Percentiles rank a stretch among this genome's conserved stretches.
These are phyloP conservation scores for Diaporthe citriasiana DNA, from an alignment of 2,329 filamentous ascomycete species.

Conservation along the genomic window DNA sequence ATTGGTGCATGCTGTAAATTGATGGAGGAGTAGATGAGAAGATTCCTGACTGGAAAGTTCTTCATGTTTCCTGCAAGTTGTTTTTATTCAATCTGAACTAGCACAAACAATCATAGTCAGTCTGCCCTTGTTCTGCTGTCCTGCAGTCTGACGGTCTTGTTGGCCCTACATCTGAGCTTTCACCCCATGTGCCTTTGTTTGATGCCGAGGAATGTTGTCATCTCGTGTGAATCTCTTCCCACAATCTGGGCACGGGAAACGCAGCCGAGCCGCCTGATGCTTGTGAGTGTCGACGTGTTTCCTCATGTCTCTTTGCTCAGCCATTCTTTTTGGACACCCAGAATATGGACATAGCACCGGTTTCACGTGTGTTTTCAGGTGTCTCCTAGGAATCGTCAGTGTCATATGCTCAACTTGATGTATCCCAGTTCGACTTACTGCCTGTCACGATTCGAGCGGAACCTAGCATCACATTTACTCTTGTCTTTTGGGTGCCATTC, in stretches of 20 bases:
- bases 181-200: neutral
- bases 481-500: neutral
- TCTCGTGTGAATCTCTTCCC: neutral
- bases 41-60: neutral
- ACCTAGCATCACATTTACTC: accelerated
- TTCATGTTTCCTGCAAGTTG: neutral
- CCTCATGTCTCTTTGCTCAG: slow-evolving; percentile 3
- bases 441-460: neutral
- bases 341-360: slow-evolving; percentile 4
- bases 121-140: neutral
- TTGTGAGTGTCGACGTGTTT: neutral
- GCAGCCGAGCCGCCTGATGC: neutral
- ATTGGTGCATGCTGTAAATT: neutral
- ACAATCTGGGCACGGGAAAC: neutral
- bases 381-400: neutral
- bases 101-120: neutral
- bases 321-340: neutral
- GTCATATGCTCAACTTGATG: neutral
- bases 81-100: neutral
- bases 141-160: too few relatives aligned
- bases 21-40: neutral
- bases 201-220: neutral
- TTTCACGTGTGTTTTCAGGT: neutral
- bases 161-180: neutral
- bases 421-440: neutral